Percentiles rank a stretch among this genome's conserved stretches.
These are phyloP conservation scores for Trichosporon inkin DNA, from an alignment of 1,284 basidiomycete species.

Conservation along the genomic window DNA sequence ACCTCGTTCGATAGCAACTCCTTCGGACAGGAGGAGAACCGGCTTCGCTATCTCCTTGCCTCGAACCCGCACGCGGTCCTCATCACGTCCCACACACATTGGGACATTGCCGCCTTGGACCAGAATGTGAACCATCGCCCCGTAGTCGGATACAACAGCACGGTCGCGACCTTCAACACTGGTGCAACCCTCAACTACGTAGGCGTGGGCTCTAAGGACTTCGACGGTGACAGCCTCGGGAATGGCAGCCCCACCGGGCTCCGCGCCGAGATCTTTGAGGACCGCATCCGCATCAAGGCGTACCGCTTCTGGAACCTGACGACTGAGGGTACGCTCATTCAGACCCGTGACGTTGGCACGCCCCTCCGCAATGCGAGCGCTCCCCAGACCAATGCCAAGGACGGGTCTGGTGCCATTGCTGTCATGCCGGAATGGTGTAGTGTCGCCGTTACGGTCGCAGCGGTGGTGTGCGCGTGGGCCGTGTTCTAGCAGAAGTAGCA, in stretches of 20 bases:
- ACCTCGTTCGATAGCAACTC: not conserved
- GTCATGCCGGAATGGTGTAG: too few relatives aligned
- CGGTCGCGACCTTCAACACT: constrained; percentile 10
- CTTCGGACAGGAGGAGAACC: not conserved
- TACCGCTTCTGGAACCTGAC: constrained; percentile 7
- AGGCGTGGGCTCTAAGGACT: not conserved
- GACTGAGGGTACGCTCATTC: constrained; percentile 1
- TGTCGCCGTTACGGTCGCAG: too few relatives aligned
- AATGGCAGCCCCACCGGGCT: not conserved
- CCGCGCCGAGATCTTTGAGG: constrained; percentile 4
- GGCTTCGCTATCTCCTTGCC: constrained; percentile 7
- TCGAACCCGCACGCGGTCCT: constrained; percentile 11
- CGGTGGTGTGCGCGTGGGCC: too few relatives aligned
- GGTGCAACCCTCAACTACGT: not conserved
- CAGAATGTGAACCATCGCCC: constrained; percentile 10
- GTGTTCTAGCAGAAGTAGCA: too few relatives aligned
- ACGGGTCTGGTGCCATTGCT: too few relatives aligned
- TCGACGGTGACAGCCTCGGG: not conserved
- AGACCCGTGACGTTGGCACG: constrained; percentile 2
- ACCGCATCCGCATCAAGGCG: constrained; percentile 9
- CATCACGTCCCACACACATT: constrained; percentile 11
- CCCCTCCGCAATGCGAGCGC: too few relatives aligned
- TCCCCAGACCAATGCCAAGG: too few relatives aligned
- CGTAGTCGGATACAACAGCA: not conserved
- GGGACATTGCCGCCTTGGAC: constrained; percentile 8